Evolutionary conservation across 1,284 basidiomycete genomes (phyloP).

Genomic region (Caloboletus firmus): DNA sequence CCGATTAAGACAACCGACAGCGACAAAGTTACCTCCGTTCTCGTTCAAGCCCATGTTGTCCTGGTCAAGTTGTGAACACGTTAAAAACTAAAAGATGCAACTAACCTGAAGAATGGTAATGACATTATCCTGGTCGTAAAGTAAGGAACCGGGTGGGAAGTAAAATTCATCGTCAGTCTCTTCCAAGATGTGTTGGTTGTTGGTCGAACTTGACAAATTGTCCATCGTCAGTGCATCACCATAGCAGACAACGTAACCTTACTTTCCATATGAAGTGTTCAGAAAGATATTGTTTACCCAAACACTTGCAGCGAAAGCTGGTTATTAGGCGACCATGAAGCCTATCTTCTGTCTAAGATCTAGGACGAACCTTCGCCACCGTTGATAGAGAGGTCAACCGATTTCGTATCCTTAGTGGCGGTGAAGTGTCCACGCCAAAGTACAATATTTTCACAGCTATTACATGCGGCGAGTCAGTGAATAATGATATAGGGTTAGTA

Average conservation of each 20-base stretch:
- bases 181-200: slow-evolving; percentile 54
- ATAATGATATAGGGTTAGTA: not conserved
- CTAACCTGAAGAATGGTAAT: slow-evolving; percentile 71
- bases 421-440: slow-evolving; percentile 81
- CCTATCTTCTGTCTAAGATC: not conserved
- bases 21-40: slow-evolving; percentile 42
- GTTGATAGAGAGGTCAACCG: slow-evolving; percentile 71
- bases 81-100: not conserved
- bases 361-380: slow-evolving; percentile 65
- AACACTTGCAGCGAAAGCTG: slow-evolving; percentile 72
- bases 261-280: slow-evolving; percentile 71
- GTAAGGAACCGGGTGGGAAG: slow-evolving; percentile 58
- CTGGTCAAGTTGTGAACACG: slow-evolving; percentile 34
- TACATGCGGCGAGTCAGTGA: not conserved
- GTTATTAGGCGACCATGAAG: slow-evolving; percentile 1
- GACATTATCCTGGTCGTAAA: slow-evolving; percentile 60
- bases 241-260: slow-evolving; percentile 23
- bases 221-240: slow-evolving; percentile 2
- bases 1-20: slow-evolving; percentile 8
- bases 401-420: slow-evolving; percentile 55
- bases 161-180: slow-evolving; percentile 64
- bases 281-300: slow-evolving; percentile 79
- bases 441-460: slow-evolving; percentile 74
- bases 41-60: slow-evolving; percentile 82
- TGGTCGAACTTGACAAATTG: slow-evolving; percentile 50